Evolutionary conservation across 2,329 filamentous ascomycete genomes (phyloP).

Genomic region (Tolypocladium tropicale): DNA sequence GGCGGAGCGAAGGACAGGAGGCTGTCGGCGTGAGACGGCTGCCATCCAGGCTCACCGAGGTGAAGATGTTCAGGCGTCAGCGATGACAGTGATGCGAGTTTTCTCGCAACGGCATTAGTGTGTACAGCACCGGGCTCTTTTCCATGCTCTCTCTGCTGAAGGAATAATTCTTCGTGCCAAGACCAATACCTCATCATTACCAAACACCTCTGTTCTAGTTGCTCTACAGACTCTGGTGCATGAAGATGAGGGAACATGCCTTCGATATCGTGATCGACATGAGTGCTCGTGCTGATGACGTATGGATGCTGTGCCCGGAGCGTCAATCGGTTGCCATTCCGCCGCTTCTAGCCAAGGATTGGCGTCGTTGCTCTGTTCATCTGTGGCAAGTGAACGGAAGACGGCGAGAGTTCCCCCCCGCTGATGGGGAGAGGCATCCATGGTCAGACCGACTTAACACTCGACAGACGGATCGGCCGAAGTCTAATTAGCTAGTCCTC

Average conservation of each 20-base stretch:
- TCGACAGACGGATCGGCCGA: neutral
- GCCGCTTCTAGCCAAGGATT: neutral
- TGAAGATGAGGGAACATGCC: conserved; percentile 42
- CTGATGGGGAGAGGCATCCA: no score
- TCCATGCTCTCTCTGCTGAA: conserved; percentile 45
- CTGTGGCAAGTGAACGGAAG: neutral
- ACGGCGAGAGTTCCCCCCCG: no score
- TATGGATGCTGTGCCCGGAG: neutral
- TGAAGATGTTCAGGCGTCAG: neutral
- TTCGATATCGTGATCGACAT: neutral
- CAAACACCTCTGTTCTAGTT: conserved; percentile 39
- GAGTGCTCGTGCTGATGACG: neutral
- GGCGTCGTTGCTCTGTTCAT: neutral
- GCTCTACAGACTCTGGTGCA: conserved; percentile 37
- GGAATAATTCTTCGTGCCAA: conserved; percentile 46
- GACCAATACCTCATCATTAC: conserved; percentile 44
- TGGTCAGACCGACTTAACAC: neutral
- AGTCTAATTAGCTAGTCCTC: neutral
- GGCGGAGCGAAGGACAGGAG: neutral
- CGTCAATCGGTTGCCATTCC: neutral
- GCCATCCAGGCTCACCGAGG: neutral
- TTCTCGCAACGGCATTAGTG: conserved; percentile 40
- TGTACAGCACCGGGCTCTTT: conserved; percentile 46
- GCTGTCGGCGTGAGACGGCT: neutral
- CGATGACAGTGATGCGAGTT: neutral